Percentiles rank a stretch among this genome's conserved stretches.
Conservation (phyloP, 1,284 basidiomycete species). For the Boletus smithii region DNA sequence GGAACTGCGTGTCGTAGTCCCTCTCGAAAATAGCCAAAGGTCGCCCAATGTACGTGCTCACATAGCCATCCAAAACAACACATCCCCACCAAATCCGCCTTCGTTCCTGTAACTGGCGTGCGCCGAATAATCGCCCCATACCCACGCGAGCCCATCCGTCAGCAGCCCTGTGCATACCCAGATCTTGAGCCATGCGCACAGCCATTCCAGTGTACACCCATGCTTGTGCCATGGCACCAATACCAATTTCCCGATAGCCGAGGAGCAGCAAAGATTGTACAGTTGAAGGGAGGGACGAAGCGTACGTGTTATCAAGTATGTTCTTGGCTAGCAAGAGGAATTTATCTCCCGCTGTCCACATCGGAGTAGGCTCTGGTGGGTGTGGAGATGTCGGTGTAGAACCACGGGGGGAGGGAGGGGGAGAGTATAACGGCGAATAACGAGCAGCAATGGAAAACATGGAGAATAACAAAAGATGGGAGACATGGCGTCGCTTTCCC, state of each 20-base stretch:
- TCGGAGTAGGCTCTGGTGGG: constrained; percentile 50
- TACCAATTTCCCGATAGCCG: constrained; percentile 80
- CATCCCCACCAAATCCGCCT: constrained; percentile 81
- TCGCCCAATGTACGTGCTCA: constrained; percentile 76
- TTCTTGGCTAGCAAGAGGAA: constrained; percentile 69
- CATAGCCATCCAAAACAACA: constrained; percentile 77
- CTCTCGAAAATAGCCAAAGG: constrained; percentile 76
- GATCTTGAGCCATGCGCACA: constrained; percentile 81
- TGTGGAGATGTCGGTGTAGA: constrained; percentile 38
- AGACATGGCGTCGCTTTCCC: constrained; percentile 46
- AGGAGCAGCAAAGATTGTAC: constrained; percentile 77
- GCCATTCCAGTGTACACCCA: constrained; percentile 82
- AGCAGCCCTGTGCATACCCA: constrained; percentile 80
- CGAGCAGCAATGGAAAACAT: constrained; percentile 79
- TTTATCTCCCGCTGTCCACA: constrained; percentile 80
- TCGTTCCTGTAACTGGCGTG: constrained; percentile 68
- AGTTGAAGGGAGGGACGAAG: constrained; percentile 61
- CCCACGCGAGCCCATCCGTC: constrained; percentile 64
- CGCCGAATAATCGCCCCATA: constrained; percentile 58
- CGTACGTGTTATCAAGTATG: constrained; percentile 65
- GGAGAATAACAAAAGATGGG: constrained; percentile 66
- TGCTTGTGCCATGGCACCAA: constrained; percentile 83
- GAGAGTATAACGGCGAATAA: constrained; percentile 44
- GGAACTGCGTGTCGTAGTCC: constrained; percentile 77
- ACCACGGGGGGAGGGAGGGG: constrained; percentile 39